phyloP scores from a whole-genome alignment of 2,329 filamentous ascomycete species.

The Arthrobotrys iridis region DNA sequence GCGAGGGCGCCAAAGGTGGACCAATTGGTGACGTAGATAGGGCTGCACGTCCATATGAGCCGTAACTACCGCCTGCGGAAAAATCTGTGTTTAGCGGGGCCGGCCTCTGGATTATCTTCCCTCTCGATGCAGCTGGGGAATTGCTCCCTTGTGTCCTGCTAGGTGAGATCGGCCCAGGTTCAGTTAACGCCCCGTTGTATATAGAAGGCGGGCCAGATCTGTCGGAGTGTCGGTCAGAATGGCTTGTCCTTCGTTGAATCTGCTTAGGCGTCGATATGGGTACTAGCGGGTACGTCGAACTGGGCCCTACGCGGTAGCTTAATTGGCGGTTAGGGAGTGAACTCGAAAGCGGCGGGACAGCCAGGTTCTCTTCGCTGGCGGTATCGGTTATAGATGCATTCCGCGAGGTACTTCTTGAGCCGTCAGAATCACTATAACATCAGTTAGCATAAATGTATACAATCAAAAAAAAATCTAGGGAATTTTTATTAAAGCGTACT shows the following conservation, averaged over 20 bases:
- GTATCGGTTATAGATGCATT: constrained; percentile 50
- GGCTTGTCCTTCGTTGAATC: constrained; percentile 26
- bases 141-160: constrained; percentile 15
- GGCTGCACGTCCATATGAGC: constrained; percentile 15
- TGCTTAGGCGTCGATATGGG: constrained; percentile 22
- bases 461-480: neutral
- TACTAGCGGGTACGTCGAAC: constrained; percentile 17
- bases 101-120: constrained; percentile 30
- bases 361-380: constrained; percentile 48
- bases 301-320: constrained; percentile 6
- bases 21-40: constrained; percentile 44
- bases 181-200: constrained; percentile 30
- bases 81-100: constrained; percentile 36
- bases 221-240: constrained; percentile 42
- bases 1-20: constrained; percentile 17
- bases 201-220: constrained; percentile 31
- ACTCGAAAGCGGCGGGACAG: constrained; percentile 33
- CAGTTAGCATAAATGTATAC: constrained; percentile 2
- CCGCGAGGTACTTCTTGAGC: constrained; percentile 48
- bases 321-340: constrained; percentile 38
- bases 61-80: constrained; percentile 11
- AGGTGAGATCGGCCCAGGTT: constrained; percentile 28
- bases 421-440: constrained; percentile 33
- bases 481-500: constrained; percentile 35
- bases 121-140: constrained; percentile 24